These are phyloP conservation scores for Sesbania bispinosa DNA, from an alignment of 306 rosid species.

Conservation along the genomic window DNA sequence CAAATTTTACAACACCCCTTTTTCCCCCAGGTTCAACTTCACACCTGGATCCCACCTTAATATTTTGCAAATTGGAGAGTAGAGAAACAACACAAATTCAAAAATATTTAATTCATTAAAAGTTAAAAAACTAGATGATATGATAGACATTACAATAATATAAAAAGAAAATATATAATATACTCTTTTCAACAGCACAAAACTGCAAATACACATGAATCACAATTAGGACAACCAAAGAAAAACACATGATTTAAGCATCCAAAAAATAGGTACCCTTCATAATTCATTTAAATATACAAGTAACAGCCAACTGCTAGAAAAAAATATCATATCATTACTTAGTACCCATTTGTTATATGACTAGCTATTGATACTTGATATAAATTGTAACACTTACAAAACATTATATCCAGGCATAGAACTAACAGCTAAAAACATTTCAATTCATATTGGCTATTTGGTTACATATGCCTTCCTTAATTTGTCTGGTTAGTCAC, in stretches of 20 bases:
- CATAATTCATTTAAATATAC: slow-evolving; percentile 7
- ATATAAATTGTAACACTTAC: not conserved
- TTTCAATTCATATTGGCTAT: not conserved
- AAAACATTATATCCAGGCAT: not conserved
- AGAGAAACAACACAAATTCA: not conserved
- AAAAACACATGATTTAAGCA: slow-evolving; percentile 1
- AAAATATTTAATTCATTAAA: not conserved
- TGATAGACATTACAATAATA: not conserved
- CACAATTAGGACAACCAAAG: not conserved
- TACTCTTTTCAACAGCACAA: not conserved
- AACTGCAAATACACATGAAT: not conserved
- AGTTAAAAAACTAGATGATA: not conserved
- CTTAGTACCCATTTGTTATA: not conserved
- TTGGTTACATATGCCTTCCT: no score
- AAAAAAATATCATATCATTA: not conserved
- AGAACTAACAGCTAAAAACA: not conserved
- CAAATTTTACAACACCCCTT: slow-evolving; percentile 75
- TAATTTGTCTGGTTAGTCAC: no score
- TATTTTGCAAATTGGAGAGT: slow-evolving; percentile 12
- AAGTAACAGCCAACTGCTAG: not conserved
- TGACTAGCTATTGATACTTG: not conserved
- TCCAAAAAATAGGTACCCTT: not conserved
- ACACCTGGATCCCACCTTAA: slow-evolving; percentile 90
- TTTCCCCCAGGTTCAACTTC: slow-evolving; percentile 90
- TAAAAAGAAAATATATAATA: slow-evolving; percentile 12